phyloP scores from a whole-genome alignment of 1,139 yeast genomes.

The Pichia sp. region DNA sequence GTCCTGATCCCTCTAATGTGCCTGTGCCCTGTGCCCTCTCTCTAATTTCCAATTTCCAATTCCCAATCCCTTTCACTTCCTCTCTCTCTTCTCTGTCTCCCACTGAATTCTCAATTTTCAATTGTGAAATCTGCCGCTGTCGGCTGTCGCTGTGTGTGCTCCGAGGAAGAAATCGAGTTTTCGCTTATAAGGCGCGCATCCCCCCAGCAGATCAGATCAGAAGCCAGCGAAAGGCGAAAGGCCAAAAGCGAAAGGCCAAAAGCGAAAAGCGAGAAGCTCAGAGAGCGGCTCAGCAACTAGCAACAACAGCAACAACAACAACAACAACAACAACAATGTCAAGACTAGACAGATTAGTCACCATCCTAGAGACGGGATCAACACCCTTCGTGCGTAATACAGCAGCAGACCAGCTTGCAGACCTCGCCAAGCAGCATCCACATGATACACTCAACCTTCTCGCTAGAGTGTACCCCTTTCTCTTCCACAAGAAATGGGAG shows the following conservation, averaged over 20 bases:
- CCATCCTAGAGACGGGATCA: slow-evolving; percentile 87
- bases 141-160: too few species aligned
- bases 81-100: background rate
- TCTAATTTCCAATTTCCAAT: background rate
- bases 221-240: too few species aligned
- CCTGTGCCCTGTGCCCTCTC: too few species aligned
- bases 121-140: too few species aligned
- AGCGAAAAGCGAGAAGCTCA: too few species aligned
- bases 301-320: background rate
- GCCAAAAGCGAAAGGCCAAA: too few species aligned
- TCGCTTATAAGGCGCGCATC: too few species aligned
- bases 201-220: too few species aligned
- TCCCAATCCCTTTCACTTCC: background rate
- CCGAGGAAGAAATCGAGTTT: too few species aligned
- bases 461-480: slow-evolving; percentile 86
- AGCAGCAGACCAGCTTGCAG: slow-evolving; percentile 96
- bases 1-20: too few species aligned
- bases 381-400: slow-evolving; percentile 90
- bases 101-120: too few species aligned
- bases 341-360: slow-evolving; percentile 64
- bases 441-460: slow-evolving; percentile 81
- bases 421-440: slow-evolving; percentile 89
- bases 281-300: background rate
- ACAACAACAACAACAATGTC: slow-evolving; percentile 18
- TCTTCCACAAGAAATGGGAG: slow-evolving; percentile 86